Evolutionary conservation across 371 early-diverging fungal species (phyloP), one percentile per base, ranked within the genome.

Genomic region (Cladochytrium tenue): DNA sequence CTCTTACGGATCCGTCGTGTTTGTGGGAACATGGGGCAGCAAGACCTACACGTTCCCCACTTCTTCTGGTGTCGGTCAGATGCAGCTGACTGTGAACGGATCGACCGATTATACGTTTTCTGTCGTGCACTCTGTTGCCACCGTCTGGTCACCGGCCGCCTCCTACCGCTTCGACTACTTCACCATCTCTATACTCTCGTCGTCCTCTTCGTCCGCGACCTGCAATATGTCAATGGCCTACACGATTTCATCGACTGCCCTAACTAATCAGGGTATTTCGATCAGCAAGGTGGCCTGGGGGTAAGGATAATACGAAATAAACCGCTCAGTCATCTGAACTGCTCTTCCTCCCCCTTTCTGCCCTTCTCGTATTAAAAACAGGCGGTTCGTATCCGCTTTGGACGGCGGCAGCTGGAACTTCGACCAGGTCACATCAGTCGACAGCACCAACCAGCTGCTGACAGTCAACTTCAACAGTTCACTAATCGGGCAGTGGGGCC

Each of bases 341-440:
- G 26, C 53, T 7, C 5, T 26, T 25, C 27, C 13, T 20, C 43
- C 13, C 43, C 43, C 20, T 20, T 43, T 30, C 13, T 31, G 10
- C 32, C 27, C 26, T 64, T 23, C 33, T 13, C 2, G 23, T 7
- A 28, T 60, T 0, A 17, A 30, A 53, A 2, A 28, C 50, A 71
- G 71, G 2, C 33, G 28, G 25, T 67, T 63, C 51, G 27, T 53
- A 53, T 51, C 15, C 51, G 25, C 71, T 5, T 33, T 71, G 17
- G 71, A 71, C 36, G 71, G 71, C 3, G 71, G 71, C 0, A 59
- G 13, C 3, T 71, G 71, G 71, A 34, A 53, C 35, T 51, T 61
- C 31, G 51, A 15, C 3, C 27, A 25, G 0, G 23, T 33, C 1
- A 23, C 63, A 25, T 56, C n/a, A 7, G n/a, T 60, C 10, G 35